A percentile compares a stretch with the other conserved stretches of the same genome.
Conservation (phyloP, 495 filamentous ascomycete genomes). For the Articulospora tetracladia region DNA sequence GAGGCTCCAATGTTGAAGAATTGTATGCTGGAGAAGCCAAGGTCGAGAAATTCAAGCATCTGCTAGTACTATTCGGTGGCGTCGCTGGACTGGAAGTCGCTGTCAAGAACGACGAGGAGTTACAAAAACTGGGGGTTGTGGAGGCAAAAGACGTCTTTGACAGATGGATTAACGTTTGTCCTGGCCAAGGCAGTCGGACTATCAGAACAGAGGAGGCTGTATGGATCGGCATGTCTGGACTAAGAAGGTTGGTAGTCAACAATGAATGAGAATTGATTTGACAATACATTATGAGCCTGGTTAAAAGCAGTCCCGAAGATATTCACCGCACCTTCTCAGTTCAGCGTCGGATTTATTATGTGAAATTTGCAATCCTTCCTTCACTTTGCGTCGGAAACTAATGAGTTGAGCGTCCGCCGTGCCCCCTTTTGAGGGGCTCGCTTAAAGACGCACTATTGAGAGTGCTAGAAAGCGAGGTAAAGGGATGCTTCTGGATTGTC, state of each 20-base stretch:
- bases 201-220: slow-evolving; percentile 78
- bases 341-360: too few species aligned
- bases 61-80: slow-evolving; percentile 70
- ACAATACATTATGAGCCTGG: too few species aligned
- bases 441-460: too few species aligned
- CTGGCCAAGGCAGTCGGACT: slow-evolving; percentile 70
- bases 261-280: slow-evolving; percentile 14
- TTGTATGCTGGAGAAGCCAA: slow-evolving; percentile 37
- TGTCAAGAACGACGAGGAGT: slow-evolving; percentile 56
- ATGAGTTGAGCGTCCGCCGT: too few species aligned
- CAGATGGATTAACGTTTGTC: slow-evolving; percentile 70
- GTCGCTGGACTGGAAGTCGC: slow-evolving; percentile 68
- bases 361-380: too few species aligned
- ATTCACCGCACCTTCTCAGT: too few species aligned
- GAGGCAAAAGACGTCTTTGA: slow-evolving; percentile 67
- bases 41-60: slow-evolving; percentile 53
- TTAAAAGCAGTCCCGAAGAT: not conserved
- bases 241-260: slow-evolving; percentile 43
- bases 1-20: slow-evolving; percentile 50
- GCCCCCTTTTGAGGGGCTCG: too few species aligned
- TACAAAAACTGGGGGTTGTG: slow-evolving; percentile 50
- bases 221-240: slow-evolving; percentile 59
- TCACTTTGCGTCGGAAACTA: too few species aligned
- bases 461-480: too few species aligned
- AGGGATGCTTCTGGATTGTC: too few species aligned